These are phyloP conservation scores for Astraeus odoratus DNA, from an alignment of 768 basidiomycete species.

Conservation along the genomic window DNA sequence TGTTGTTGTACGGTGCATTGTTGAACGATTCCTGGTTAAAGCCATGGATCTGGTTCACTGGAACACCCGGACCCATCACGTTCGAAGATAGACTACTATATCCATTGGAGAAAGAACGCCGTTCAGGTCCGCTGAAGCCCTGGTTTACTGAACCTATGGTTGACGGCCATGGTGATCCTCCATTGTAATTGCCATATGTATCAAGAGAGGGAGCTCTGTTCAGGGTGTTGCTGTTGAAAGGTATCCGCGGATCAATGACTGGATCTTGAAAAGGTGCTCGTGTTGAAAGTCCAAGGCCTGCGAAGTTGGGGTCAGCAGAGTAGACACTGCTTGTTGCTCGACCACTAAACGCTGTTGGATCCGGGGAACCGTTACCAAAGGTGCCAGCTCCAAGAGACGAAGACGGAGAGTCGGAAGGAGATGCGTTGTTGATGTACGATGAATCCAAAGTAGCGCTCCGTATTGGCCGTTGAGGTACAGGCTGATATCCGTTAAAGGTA, in stretches of 20 bases:
- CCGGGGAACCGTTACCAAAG: conserved; percentile 64
- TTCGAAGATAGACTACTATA: conserved; percentile 17
- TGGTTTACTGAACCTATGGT: conserved; percentile 19
- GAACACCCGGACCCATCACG: conserved; percentile 11
- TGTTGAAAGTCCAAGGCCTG: conserved; percentile 28
- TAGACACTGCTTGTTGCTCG: conserved; percentile 34
- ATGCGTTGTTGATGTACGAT: conserved; percentile 45
- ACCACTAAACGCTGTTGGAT: conserved; percentile 51
- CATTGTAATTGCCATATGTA: conserved; percentile 31
- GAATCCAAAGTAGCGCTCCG: conserved; percentile 57
- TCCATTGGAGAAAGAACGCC: conserved; percentile 18
- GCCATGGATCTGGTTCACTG: conserved; percentile 16
- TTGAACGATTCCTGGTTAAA: conserved; percentile 22
- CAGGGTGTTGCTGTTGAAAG: conserved; percentile 26
- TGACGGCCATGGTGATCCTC: conserved; percentile 31
- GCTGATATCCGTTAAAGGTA: conserved; percentile 51
- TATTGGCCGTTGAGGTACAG: conserved; percentile 54
- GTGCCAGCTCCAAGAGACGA: conserved; percentile 62
- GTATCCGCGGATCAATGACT: conserved; percentile 31
- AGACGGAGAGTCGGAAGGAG: conserved; percentile 63
- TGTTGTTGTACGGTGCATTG: conserved; percentile 17
- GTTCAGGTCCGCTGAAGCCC: conserved; percentile 16
- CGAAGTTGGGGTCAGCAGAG: conserved; percentile 30
- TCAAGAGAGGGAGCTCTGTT: conserved; percentile 32
- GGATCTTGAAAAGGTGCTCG: conserved; percentile 36